Evolutionary conservation across 2,329 filamentous ascomycete genomes (phyloP), one percentile per base, ranked within the genome.

Genomic region (Aspergillus hortae): DNA sequence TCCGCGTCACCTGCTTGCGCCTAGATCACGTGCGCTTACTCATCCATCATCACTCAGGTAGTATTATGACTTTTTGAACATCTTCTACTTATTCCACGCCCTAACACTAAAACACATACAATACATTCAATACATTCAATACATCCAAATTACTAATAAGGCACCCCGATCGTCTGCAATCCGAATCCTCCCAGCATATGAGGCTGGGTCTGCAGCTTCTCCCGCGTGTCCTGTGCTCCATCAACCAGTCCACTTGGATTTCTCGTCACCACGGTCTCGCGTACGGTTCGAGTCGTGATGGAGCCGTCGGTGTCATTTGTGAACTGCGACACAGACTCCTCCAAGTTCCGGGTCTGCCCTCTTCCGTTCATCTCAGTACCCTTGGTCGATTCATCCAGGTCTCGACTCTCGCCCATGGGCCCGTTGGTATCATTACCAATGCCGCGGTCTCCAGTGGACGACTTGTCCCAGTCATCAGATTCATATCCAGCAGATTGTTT

Each of bases 1-100:
- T 56, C 56, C 55, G 54, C 49, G 52, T 58, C 56, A 58, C 56
- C 54, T 38, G 51, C 36, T 38, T 19, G 7, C 32, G 54, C 52
- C 56, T 54, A 27, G 19, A 21, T 53, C 54, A 55, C 52, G 55
- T 52, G 46, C 23, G 2, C 9, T 41, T 4, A 38, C 35, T 38
- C 14, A 19, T 19, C 19, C 19, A 19, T 19, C 19, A 19, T 19
- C 19, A 19, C 19, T 19, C 19, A 19, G 19, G 19, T 19, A 19
- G 17, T 17, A 17, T 17, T 17, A 19, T 19, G 19, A 19, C 19
- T 19, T 19, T 19, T 19, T 19, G 27, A 30, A 11, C 7, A 30
- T 30, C 35, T 38, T 7, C 35, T 30, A 27, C 25, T 30, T 10
- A 30, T 30, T 30, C 6, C 15, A 17, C 35, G 12, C 35, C 11